A percentile compares a stretch with the other conserved stretches of the same genome.
These are phyloP conservation scores for Diospyros kaki DNA, from an alignment of 148 eudicot species.

Conservation along the genomic window DNA sequence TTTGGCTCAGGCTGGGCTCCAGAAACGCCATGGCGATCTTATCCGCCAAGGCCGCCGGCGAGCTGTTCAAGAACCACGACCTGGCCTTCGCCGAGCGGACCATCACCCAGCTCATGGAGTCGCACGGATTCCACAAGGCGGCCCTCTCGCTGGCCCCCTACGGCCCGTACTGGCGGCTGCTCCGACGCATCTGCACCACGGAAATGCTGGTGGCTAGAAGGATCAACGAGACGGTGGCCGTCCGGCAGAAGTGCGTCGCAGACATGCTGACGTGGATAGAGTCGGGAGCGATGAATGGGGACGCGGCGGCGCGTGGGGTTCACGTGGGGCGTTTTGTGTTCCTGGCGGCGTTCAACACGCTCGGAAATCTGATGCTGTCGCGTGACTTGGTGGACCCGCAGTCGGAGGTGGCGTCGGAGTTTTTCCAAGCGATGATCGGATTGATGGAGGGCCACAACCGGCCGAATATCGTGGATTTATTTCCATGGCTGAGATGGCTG, in stretches of 20 bases:
- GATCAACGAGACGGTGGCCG: conserved; percentile 8
- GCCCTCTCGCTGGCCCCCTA: conserved; percentile 4
- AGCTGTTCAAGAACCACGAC: conserved; percentile 30
- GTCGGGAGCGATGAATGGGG: neutral
- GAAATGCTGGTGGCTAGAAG: conserved; percentile 28
- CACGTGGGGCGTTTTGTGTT: conserved; percentile 28
- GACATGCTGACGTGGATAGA: conserved; percentile 13
- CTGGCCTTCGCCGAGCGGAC: conserved; percentile 24
- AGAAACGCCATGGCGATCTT: conserved; percentile 19
- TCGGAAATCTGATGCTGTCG: conserved; percentile 31
- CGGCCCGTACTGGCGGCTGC: conserved; percentile 26
- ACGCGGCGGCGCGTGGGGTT: neutral
- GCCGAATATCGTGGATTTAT: conserved; percentile 55
- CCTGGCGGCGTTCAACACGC: conserved; percentile 34
- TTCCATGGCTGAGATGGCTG: conserved; percentile 37
- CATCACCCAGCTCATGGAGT: neutral
- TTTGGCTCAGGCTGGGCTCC: conserved; percentile 29
- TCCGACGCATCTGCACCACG: conserved; percentile 29
- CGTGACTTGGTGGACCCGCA: conserved; percentile 28
- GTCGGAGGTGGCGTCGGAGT: conserved; percentile 26
- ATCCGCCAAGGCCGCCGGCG: conserved; percentile 11
- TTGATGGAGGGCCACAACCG: conserved; percentile 38
- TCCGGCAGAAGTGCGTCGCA: conserved; percentile 7
- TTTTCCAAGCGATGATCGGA: conserved; percentile 25
- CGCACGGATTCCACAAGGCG: neutral